Evolutionary conservation across 2,329 filamentous ascomycete species (phyloP).

Genomic region (Fusarium pseudocircinatum): DNA sequence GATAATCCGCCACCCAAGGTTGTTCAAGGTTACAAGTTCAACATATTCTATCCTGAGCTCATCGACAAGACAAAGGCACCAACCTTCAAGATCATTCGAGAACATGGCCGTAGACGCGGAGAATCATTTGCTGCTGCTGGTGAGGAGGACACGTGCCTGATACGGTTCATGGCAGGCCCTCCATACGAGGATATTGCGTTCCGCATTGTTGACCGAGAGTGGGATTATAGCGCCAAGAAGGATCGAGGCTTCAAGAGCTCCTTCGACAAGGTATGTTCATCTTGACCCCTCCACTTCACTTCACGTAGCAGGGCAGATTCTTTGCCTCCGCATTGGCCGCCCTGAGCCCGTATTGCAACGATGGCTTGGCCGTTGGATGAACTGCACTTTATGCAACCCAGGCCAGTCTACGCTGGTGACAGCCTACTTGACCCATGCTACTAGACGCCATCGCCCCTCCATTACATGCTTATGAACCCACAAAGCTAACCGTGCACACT

Average conservation of each 20-base stretch:
- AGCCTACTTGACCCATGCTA: conserved; percentile 11
- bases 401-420: conserved; percentile 16
- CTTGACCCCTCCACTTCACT: conserved; percentile 8
- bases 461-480: conserved; percentile 14
- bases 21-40: conserved; percentile 99
- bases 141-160: conserved; percentile 96
- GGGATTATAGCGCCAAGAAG: conserved; percentile 97
- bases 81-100: conserved; percentile 94
- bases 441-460: background rate
- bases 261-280: conserved; percentile 86
- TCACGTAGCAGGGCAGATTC: conserved; percentile 19
- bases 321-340: conserved; percentile 24
- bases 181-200: conserved; percentile 98
- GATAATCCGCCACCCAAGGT: conserved; percentile 98
- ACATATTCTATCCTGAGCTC: conserved; percentile 98
- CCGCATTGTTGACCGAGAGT: conserved; percentile 96
- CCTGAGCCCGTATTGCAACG: conserved; percentile 11
- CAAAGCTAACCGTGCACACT: conserved; percentile 34
- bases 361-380: conserved; percentile 10
- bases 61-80: conserved; percentile 95
- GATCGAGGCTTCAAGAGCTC: conserved; percentile 96
- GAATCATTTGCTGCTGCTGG: conserved; percentile 94
- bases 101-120: conserved; percentile 87
- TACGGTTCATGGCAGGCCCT: conserved; percentile 92
- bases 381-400: conserved; percentile 19